Evolutionary conservation across 306 rosid species (phyloP).

Genomic region (Cucurbita moschata): DNA sequence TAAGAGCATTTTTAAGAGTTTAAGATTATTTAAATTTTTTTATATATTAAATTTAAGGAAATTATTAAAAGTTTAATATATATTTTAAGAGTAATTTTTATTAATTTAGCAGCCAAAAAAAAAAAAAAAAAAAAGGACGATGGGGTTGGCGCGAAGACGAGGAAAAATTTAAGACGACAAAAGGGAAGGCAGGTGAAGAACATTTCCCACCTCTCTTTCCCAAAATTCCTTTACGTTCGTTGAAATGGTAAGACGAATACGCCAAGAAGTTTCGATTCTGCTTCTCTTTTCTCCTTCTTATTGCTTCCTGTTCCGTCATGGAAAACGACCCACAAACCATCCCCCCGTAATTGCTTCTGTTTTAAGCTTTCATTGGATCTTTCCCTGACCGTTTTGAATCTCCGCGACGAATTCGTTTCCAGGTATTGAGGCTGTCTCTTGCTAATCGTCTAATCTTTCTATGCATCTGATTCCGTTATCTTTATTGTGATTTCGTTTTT

Average conservation of each 20-base stretch:
- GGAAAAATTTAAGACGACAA: background rate
- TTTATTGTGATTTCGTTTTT: background rate
- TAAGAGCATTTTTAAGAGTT: no score
- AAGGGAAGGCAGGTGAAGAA: background rate
- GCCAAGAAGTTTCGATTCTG: background rate
- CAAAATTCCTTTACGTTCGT: background rate
- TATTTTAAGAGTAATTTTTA: no score
- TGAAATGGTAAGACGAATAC: background rate
- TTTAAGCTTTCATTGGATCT: background rate
- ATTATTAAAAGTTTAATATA: no score
- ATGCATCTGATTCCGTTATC: background rate
- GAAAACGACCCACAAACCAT: background rate
- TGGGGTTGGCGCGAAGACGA: background rate
- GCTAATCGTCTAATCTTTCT: background rate
- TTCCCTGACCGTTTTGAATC: background rate
- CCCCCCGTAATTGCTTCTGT: background rate
- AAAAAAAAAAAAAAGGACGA: background rate
- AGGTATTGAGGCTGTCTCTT: background rate
- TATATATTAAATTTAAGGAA: no score
- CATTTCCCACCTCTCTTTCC: background rate
- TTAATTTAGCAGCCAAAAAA: no score
- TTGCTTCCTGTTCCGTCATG: background rate
- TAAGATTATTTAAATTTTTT: no score
- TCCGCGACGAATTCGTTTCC: background rate
- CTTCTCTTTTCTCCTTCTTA: background rate